phyloP scores from a whole-genome alignment of 2,329 filamentous ascomycete genomes.

The Diaporthe sp. region DNA sequence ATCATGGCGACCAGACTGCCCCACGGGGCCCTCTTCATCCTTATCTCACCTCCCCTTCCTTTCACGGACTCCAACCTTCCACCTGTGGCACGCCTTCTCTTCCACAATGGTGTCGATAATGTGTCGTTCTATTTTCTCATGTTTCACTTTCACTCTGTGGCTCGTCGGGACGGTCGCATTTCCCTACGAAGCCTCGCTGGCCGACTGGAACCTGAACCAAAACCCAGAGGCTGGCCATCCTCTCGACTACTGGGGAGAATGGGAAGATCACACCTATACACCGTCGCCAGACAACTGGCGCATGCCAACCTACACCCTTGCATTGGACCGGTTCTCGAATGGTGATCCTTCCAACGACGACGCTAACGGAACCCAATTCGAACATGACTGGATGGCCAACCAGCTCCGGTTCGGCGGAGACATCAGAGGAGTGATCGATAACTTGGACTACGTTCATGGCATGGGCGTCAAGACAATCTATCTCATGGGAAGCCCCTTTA shows the following conservation, averaged over 20 bases:
- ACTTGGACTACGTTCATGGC: slow-evolving; percentile 72
- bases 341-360: slow-evolving; percentile 74
- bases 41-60: background rate
- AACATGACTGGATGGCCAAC: slow-evolving; percentile 69
- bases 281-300: slow-evolving; percentile 39
- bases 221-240: slow-evolving; percentile 19
- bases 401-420: slow-evolving; percentile 75
- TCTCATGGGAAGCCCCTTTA: slow-evolving; percentile 70
- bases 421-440: slow-evolving; percentile 66
- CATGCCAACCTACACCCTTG: slow-evolving; percentile 64
- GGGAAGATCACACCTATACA: slow-evolving; percentile 35
- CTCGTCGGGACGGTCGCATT: slow-evolving; percentile 29
- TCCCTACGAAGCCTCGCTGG: slow-evolving; percentile 36
- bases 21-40: slow-evolving; percentile 25
- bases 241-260: slow-evolving; percentile 40
- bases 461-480: slow-evolving; percentile 74
- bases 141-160: slow-evolving; percentile 35
- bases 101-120: slow-evolving; percentile 31
- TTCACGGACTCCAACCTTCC: background rate
- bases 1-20: slow-evolving; percentile 22
- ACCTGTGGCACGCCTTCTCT: slow-evolving; percentile 9
- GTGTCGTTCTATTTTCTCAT: background rate
- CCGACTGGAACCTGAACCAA: slow-evolving; percentile 39
- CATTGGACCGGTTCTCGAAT: slow-evolving; percentile 73
- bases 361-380: slow-evolving; percentile 70